Base-by-base conservation (phyloP, 2,329 filamentous ascomycete species). In the Diaporthe sp. region DNA sequence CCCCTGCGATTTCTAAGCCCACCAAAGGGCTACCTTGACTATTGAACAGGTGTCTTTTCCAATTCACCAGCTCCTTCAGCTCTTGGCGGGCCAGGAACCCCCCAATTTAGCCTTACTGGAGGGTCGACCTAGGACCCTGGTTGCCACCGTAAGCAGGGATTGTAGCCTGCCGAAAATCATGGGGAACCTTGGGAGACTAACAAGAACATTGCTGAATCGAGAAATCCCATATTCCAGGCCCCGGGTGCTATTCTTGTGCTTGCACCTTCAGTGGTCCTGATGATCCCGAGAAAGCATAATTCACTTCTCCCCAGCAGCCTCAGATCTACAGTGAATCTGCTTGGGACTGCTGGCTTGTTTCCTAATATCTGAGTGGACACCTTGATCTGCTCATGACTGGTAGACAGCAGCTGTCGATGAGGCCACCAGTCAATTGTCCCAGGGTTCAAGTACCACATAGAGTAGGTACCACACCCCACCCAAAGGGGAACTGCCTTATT, bases 11-110 rank as follows among this genome's bases (percentile, higher is more conserved):
- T 57, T 63, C 71, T 73, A 73, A 70, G 65, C 65, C n/a, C 34
- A 22, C 49, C 49, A 22, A 6, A 63, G 39, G 58, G 37, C 13
- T 47, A 53, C 71, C 57, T 65, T 15, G 42, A n/a, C 34, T 53
- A 72, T 53, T 73, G 71, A 73, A 73, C 71, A 73, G 47, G 47
- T 73, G 71, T 73, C 71, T 73, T 73, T 73, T 73, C 71, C 71
- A 73, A 44, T 65, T 57, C 71, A 63, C 44, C 71, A 72, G n/a
- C 71, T 39, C 71, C 44, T 39, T 25, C 58, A 65, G 71, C 71
- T 65, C 44, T 65, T 73, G 55, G 71, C 71, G 49, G 47, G 47
- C 49, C 71, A 65, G 71, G 58, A 44, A 47, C 17, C 22, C 53
- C 70, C 58, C 71, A 61, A 65, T 65, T 65, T 73, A 73, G 71